Conservation (phyloP, 2,329 filamentous ascomycete genomes). For the Penicillium brasilianum region DNA sequence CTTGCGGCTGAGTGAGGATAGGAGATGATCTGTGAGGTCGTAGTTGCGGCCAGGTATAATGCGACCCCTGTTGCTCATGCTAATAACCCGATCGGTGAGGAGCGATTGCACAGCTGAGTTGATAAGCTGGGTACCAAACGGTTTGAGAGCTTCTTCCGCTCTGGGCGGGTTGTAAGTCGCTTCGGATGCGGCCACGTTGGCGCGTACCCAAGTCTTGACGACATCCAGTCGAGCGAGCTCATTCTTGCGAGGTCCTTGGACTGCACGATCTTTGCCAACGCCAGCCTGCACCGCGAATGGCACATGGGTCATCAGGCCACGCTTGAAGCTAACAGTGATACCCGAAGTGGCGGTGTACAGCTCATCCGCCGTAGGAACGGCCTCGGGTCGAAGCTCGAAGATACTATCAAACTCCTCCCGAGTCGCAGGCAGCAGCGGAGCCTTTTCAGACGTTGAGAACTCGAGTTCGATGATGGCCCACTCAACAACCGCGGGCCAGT, state of each 20-base stretch:
- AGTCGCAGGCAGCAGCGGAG: conserved; percentile 51
- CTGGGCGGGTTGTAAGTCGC: conserved; percentile 46
- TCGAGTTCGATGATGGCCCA: conserved; percentile 53
- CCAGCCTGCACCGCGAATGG: conserved; percentile 42
- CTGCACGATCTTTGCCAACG: conserved; percentile 9
- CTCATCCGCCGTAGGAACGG: conserved; percentile 40
- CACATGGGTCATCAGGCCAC: conserved; percentile 39
- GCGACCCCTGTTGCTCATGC: conserved; percentile 46
- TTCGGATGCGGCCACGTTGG: conserved; percentile 52
- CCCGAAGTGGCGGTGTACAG: conserved; percentile 40
- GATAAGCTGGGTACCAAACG: conserved; percentile 43
- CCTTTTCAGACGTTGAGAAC: conserved; percentile 41
- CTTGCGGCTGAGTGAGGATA: conserved; percentile 45
- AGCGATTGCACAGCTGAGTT: conserved; percentile 48
- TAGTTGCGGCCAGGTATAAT: conserved; percentile 50
- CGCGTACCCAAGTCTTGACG: conserved; percentile 55
- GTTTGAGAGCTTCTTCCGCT: conserved; percentile 42
- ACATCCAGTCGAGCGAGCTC: conserved; percentile 39
- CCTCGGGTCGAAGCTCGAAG: conserved; percentile 48
- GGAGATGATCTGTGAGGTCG: conserved; percentile 50
- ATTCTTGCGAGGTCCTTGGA: conserved; percentile 18
- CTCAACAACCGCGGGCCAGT: conserved; percentile 53
- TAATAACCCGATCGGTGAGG: conserved; percentile 47
- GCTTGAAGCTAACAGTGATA: conserved; percentile 43
- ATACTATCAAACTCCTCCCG: conserved; percentile 48